Evolutionary conservation across 768 basidiomycete genomes (phyloP).

Genomic region (Chlorophyllum brunneum): DNA sequence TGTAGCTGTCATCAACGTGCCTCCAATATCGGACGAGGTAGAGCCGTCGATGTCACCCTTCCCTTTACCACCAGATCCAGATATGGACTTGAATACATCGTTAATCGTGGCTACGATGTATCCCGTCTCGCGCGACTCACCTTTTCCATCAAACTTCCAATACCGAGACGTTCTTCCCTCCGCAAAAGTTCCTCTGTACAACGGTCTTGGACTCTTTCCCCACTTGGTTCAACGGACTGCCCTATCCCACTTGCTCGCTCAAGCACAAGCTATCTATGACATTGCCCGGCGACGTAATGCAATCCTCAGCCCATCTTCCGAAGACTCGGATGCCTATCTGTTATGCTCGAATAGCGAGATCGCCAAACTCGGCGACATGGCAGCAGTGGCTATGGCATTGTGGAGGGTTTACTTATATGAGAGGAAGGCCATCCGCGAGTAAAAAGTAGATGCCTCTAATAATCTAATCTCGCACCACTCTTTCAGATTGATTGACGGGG

Average conservation of each 20-base stretch:
- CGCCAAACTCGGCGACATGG: conserved; percentile 52
- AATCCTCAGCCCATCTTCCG: conserved; percentile 2
- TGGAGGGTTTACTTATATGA: conserved; percentile 84
- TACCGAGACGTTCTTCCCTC: conserved; percentile 21
- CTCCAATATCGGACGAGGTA: conserved; percentile 56
- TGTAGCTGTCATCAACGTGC: conserved; percentile 65
- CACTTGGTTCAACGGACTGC: conserved; percentile 55
- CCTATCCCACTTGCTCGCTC: conserved; percentile 44
- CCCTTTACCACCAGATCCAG: conserved; percentile 23
- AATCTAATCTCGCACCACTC: background rate
- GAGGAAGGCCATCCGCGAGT: conserved; percentile 17
- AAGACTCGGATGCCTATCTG: conserved; percentile 59
- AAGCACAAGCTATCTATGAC: background rate
- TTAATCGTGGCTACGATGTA: conserved; percentile 30
- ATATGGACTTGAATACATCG: conserved; percentile 12
- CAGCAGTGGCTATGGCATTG: conserved; percentile 63
- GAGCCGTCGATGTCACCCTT: conserved; percentile 32
- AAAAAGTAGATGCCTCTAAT: background rate
- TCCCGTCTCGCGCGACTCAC: conserved; percentile 10
- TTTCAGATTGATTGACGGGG: background rate
- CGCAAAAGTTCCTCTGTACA: conserved; percentile 58
- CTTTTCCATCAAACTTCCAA: conserved; percentile 5
- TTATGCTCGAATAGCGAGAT: conserved; percentile 50
- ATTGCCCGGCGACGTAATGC: background rate
- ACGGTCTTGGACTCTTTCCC: conserved; percentile 64